Evolutionary conservation across 345 rosid genomes (phyloP).

Genomic region (Ricinus communis): DNA sequence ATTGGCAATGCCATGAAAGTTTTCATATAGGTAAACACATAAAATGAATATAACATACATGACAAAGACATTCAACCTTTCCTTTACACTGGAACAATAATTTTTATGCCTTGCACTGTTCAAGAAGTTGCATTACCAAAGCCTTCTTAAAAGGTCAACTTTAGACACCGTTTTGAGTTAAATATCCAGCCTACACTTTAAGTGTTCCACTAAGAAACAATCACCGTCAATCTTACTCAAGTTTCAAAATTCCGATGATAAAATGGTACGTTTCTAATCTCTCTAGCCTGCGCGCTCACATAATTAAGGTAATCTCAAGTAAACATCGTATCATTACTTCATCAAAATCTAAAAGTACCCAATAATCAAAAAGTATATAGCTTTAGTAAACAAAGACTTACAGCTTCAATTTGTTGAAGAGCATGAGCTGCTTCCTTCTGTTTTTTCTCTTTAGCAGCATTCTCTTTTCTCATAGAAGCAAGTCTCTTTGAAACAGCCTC

Average conservation of each 20-base stretch:
- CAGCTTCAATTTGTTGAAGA: slow-evolving; percentile 89
- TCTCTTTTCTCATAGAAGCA: slow-evolving; percentile 71
- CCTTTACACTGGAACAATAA: neutral
- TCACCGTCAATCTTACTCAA: neutral
- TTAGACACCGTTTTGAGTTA: neutral
- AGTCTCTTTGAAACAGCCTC: slow-evolving; percentile 75
- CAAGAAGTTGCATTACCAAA: neutral
- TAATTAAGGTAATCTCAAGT: too few species aligned
- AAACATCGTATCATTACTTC: too few species aligned
- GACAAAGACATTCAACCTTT: neutral
- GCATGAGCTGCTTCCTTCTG: slow-evolving; percentile 67
- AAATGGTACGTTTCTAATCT: neutral
- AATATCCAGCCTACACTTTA: neutral
- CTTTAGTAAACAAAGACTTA: slow-evolving; percentile 28
- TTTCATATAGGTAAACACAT: neutral
- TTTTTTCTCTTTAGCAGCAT: slow-evolving; percentile 76
- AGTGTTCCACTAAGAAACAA: too few species aligned
- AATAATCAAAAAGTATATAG: neutral
- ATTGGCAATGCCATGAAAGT: neutral
- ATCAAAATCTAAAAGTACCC: neutral
- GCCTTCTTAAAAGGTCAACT: neutral
- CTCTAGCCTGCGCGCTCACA: too few species aligned
- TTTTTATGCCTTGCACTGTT: neutral
- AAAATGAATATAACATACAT: neutral
- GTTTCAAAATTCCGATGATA: neutral